Base-by-base conservation (phyloP, 805 yeast genomes). In the Wickerhamomyces canadensis region DNA sequence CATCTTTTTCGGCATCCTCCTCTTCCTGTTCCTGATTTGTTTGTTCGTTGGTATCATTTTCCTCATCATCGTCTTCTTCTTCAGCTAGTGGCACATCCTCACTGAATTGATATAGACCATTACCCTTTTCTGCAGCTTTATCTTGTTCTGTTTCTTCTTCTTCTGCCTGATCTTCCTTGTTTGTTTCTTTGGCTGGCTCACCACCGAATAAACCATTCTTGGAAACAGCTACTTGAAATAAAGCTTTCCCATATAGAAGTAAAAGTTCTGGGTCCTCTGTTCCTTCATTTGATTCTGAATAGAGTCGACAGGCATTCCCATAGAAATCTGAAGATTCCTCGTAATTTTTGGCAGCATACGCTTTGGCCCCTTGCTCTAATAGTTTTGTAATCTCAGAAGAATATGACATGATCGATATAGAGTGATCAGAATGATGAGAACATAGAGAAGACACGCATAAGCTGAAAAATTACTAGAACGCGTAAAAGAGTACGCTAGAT, bases 131-230 rank as follows among this genome's bases (percentile, higher is more conserved):
- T 16, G 49, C 59, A 4, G 50, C 52, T 13, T 41, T 45, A 12
- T 46, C 35, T 18, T 57, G 55, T 36, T 51, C 62, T 13, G 44
- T 57, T 8, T 51, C 61, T 11, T 47, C 57, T 4, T 43, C 55
- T 2, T 44, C 47, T 8, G 50, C 61, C 10, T 47, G 57, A 4
- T 43, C 55, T 2, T 44, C 47, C 15, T 47, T 57, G 9, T 49
- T 49, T 16, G 51, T 55, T 6, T 44, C 62, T 3, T 48, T 43
- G 7, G 42, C 45, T 19, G 41, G 45, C 24, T 41, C 42, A 23
- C 71, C 81, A 14, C 95, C 95, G 42, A 89, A 70, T 4, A 89
- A 81, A 31, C 82, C 89, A 2, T 87, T 78, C 31, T 74, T 80
- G 15, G 76, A 64, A 8, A 85, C 83, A 0, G 89, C 97, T 27